Evolutionary conservation across 495 filamentous ascomycete species (phyloP), one percentile per base, ranked within the genome.

Genomic region (Penicillium dipodomyicola): DNA sequence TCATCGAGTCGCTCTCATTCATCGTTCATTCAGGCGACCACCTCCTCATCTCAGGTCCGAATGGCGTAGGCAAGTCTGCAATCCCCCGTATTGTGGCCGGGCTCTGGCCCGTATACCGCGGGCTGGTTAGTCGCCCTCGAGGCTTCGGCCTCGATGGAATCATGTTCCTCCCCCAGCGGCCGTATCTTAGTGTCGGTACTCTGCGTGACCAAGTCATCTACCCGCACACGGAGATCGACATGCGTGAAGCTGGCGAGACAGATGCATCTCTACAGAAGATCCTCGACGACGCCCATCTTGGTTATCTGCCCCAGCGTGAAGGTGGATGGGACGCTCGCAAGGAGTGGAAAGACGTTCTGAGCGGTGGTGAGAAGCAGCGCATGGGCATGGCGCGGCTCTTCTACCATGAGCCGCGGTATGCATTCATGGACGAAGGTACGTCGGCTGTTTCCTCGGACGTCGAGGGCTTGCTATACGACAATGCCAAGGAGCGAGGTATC

Each of bases 201-300:
- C 79, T 99, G 8, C 84, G 93, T 8, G 95, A 99, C 59, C 95
- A 99, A 70, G 92, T 99, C 56, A 96, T 97, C 71, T 99, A 99
- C 59, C 95, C 95, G 2, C 92, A 97, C 62, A 92, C 88, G 11
- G 93, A 92, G 68, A 80, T 92, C 20, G 95, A 97, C 58, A 97
- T 97, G 94, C 87, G 84, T 11, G 89, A 90, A 33, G 85, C 84
- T 42, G 85, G 87, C 5, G 83, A 88, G 57, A 80, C 77, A 15
- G 95, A 99, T 63, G 71, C 81, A 17, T 84, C 90, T 44, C 77
- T 99, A 14, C 82, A 85, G 62, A 75, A 77, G 30, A 83, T 94
- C 5, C 80, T 99, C 6, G 89, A 96, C 48, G 86, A 87, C 25
- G 94, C 91, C 0, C 81, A 84, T 46, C 78, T 99, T 0, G 92